A percentile compares a stretch with the other conserved stretches of the same genome.
phyloP scores from a whole-genome alignment of 2,329 filamentous ascomycete genomes.

The Beauveria rudraprayagi region DNA sequence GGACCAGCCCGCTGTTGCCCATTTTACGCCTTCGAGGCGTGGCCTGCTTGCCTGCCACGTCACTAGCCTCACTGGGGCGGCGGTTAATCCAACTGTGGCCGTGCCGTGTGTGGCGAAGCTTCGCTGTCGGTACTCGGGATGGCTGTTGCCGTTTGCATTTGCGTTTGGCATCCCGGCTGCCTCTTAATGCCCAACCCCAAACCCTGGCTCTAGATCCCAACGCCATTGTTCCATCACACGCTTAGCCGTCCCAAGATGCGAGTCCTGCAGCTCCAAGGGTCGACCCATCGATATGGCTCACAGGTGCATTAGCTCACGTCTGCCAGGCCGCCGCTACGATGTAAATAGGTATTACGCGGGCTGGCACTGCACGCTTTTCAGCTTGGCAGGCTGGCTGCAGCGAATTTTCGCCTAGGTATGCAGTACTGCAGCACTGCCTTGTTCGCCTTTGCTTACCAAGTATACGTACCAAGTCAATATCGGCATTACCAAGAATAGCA shows the following conservation, averaged over 20 bases:
- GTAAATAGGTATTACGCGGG: neutral
- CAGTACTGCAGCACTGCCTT: neutral
- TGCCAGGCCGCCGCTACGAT: neutral
- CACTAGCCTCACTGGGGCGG: slow-evolving; percentile 32
- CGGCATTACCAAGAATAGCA: slow-evolving; percentile 5
- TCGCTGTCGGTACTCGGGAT: neutral
- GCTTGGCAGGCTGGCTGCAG: slow-evolving; percentile 4
- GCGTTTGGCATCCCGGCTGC: neutral
- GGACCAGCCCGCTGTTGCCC: slow-evolving; percentile 8
- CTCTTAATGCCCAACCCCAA: slow-evolving; percentile 10
- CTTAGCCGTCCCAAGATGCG: slow-evolving; percentile 12
- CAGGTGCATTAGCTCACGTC: neutral
- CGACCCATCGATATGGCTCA: neutral
- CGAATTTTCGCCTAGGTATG: neutral
- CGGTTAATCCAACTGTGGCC: slow-evolving; percentile 12
- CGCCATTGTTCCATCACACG: slow-evolving; percentile 1
- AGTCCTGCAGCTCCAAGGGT: slow-evolving; percentile 6
- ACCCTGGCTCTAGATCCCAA: slow-evolving; percentile 16
- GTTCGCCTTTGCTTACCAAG: neutral
- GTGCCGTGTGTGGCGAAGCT: slow-evolving; percentile 31
- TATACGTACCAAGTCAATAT: neutral
- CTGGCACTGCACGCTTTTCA: neutral
- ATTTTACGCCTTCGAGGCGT: neutral
- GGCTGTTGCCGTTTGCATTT: neutral
- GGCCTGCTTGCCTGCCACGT: slow-evolving; percentile 32